These are phyloP conservation scores for Triangularia setosa DNA, from an alignment of 2,329 filamentous ascomycete genomes.

Conservation along the genomic window DNA sequence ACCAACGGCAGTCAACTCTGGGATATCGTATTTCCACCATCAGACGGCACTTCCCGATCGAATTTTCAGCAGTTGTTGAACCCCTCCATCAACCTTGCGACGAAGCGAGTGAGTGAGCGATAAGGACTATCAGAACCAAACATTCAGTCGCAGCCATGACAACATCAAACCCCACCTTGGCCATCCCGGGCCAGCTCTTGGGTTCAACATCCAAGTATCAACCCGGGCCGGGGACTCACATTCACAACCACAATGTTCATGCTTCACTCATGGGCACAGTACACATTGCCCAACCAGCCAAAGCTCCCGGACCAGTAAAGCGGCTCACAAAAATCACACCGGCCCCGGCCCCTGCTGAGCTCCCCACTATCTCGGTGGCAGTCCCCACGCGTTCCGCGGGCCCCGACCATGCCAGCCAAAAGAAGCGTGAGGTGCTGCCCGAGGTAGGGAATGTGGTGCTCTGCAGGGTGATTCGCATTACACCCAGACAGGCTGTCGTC, in stretches of 20 bases:
- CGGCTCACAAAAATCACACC: slow-evolving; percentile 55
- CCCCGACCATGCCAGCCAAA: slow-evolving; percentile 7
- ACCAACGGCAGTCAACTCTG: not conserved
- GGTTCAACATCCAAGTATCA: slow-evolving; percentile 63
- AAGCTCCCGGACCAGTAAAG: slow-evolving; percentile 49
- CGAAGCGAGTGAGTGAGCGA: not conserved
- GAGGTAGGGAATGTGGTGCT: slow-evolving; percentile 77
- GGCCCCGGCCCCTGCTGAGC: slow-evolving; percentile 36
- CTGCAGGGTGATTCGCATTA: slow-evolving; percentile 79
- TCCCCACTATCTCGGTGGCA: slow-evolving; percentile 55
- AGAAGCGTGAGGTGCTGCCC: slow-evolving; percentile 70
- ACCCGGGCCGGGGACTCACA: slow-evolving; percentile 79
- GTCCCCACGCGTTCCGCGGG: slow-evolving; percentile 35
- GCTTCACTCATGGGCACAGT: slow-evolving; percentile 79
- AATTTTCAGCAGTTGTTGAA: not conserved
- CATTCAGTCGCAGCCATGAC: slow-evolving; percentile 19
- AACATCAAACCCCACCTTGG: slow-evolving; percentile 47
- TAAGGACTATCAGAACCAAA: not conserved
- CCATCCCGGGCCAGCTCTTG: slow-evolving; percentile 78
- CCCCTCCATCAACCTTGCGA: not conserved
- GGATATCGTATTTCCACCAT: not conserved
- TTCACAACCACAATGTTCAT: slow-evolving; percentile 70
- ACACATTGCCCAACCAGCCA: slow-evolving; percentile 47
- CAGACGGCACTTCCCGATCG: not conserved
- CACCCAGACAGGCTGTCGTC: slow-evolving; percentile 78